Evolutionary conservation across 2,329 filamentous ascomycete genomes (phyloP).

Genomic region (Sclerotinia minor): DNA sequence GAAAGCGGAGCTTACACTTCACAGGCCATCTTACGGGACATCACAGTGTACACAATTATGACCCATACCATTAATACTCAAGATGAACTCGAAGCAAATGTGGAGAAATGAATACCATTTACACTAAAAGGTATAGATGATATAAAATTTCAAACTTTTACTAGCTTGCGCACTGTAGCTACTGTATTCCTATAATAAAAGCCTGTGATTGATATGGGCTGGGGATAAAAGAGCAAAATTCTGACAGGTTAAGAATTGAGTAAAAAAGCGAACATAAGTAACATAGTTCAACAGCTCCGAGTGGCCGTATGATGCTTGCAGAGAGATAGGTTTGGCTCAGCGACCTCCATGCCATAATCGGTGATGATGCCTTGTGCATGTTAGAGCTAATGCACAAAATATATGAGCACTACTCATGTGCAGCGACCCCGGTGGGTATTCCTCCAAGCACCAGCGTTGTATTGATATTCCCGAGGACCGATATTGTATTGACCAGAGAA

Average conservation of each 20-base stretch:
- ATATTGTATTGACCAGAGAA: neutral
- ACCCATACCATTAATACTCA: neutral
- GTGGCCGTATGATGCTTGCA: conserved; percentile 1
- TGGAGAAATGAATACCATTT: conserved; percentile 38
- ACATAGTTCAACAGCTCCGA: neutral
- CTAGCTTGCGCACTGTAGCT: conserved; percentile 40
- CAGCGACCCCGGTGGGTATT: conserved; percentile 28
- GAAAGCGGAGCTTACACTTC: neutral
- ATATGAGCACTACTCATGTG: conserved; percentile 30
- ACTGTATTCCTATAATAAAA: conserved; percentile 31
- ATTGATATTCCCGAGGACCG: neutral
- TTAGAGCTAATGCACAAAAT: conserved; percentile 23
- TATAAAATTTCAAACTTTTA: conserved; percentile 45
- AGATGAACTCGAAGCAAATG: neutral
- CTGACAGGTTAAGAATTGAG: neutral
- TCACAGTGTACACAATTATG: neutral
- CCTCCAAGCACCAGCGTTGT: conserved; percentile 7
- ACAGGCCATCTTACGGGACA: neutral
- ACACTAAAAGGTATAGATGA: conserved; percentile 51
- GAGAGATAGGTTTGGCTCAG: conserved; percentile 28
- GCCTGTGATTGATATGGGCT: conserved; percentile 35
- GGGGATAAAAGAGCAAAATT: neutral
- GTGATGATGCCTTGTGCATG: conserved; percentile 24
- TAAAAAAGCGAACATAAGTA: neutral
- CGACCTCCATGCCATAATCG: conserved; percentile 21